Base-by-base conservation (phyloP, 495 filamentous ascomycete species). In the Viridothelium virens region DNA sequence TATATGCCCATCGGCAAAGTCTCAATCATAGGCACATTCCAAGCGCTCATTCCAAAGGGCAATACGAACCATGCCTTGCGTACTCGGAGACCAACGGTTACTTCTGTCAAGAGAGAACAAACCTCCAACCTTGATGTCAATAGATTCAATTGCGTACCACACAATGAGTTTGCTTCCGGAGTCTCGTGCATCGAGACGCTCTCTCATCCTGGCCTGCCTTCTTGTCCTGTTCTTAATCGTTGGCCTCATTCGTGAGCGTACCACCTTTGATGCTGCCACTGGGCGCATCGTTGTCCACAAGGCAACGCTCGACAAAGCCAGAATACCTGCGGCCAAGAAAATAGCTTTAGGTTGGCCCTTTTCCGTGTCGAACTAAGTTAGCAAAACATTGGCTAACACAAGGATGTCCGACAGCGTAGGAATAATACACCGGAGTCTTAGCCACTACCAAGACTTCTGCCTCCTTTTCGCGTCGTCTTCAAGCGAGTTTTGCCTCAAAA, bases 111-210 rank as follows among this genome's bases (percentile, higher is more conserved):
- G 25, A 25, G 25, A 25, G 25, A 25, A 25, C 25, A 25, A 25
- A 25, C 25, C 25, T 25, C 25, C 25, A 25, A 25, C 25, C 25
- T 25, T 25, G 25, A 25, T 25, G 25, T 25, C 25, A 25, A 25
- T 25, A 25, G 25, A 25, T 25, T 25, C 25, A 25, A 25, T 25
- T 25, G 25, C 25, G 25, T 25, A 25, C 25, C 25, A 25, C 7
- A 59, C 53, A 59, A 59, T 59, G 53, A 59, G 53, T 36, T 31
- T 59, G 31, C 36, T 59, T 36, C 53, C 53, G 5, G 53, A 59
- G 7, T 59, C 31, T 33, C 53, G 53, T 34, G 53, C 53, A 36
- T 59, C 53, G 14, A 18, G 31, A 59, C 53, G 53, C 7, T 59
- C 36, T 36, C 53, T 36, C 53, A 11, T 59, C 14, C 7, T 59